Evolutionary conservation across 345 rosid species (phyloP), one percentile per base, ranked within the genome.

Genomic region (Schrenkiella parvula): DNA sequence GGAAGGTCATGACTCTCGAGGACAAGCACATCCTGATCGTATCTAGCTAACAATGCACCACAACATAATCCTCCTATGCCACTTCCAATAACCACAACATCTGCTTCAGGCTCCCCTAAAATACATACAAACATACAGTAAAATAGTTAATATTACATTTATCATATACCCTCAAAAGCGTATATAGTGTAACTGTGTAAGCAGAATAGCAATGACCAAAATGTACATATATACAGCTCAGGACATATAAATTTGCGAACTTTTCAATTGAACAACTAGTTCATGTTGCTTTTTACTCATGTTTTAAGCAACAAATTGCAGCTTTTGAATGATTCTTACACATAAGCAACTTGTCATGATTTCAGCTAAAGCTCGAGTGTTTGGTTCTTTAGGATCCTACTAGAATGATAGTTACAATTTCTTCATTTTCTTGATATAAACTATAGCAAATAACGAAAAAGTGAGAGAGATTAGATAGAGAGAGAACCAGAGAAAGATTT

Each of bases 61-160:
- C 96, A 93, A 68, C 97, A 89, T 26, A 91, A 82, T 19, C 98
- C 97, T 1, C 84, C 97, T 29, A 91, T 91, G 4, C 95, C 97
- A 66, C 96, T 93, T 51, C 98, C 97, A 46, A 91, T 89, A 18
- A 93, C 96, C 44, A 89, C 86, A 44, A 90, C 82, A 82, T 93
- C 98, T 2, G 96, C 97, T 83, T 87, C 97, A 19, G 86, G 32
- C 87, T 86, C 84, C 73, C 92, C 96, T 84, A 76, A 67, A 66
- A 34, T 1, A 64, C 39, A 65, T n/a, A n/a, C 18, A 31, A 68
- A 50, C 62, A 67, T 41, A 57, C 66, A 25, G 10, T 11, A 26
- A 56, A 25, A 9, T 13, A 2, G 4, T 17, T 35, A 51, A 17
- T 34, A 6, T n/a, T 14, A 53, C 12, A 3, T 6, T 53, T 28